Conservation (phyloP, 352 stramenopile species). For the Aphanomyces astaci region DNA sequence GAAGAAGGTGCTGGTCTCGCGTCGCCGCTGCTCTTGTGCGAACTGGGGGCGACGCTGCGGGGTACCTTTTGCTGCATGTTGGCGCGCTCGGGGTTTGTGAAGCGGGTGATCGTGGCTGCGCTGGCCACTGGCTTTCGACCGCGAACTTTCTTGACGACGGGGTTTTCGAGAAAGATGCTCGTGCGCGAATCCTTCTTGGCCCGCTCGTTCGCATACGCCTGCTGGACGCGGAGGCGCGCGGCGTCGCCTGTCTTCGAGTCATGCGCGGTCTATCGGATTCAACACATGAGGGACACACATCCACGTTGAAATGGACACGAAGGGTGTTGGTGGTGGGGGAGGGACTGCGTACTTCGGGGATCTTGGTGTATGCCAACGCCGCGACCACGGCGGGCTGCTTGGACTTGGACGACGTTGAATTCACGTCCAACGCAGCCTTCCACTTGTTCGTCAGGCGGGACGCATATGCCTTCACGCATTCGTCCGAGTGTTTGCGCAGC, state of each 20-base stretch:
- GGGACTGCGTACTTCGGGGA: background rate
- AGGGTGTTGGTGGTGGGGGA: too few relatives aligned
- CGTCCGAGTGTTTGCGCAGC: conserved; percentile 77
- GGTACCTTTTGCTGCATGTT: background rate
- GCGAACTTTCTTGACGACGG: conserved; percentile 38
- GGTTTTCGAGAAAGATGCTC: conserved; percentile 58
- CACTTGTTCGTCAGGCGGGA: conserved; percentile 76
- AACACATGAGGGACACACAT: background rate
- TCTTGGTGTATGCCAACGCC: background rate
- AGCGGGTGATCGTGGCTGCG: conserved; percentile 40
- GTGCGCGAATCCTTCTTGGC: conserved; percentile 64
- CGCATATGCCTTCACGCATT: conserved; percentile 73
- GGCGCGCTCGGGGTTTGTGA: conserved; percentile 35
- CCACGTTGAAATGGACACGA: too few relatives aligned
- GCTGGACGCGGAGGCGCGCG: conserved; percentile 61
- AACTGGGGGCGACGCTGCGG: conserved; percentile 13
- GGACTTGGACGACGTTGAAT: conserved; percentile 19
- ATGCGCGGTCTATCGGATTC: conserved; percentile 1
- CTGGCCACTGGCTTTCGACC: conserved; percentile 39
- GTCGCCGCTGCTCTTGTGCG: background rate
- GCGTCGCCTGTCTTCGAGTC: conserved; percentile 40
- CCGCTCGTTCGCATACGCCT: conserved; percentile 62
- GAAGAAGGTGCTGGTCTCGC: background rate
- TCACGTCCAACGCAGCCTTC: conserved; percentile 62
- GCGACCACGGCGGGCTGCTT: background rate